Evolutionary conservation across 371 early-diverging fungal species (phyloP), one percentile per base, ranked within the genome.

Genomic region (Funneliformis caledonium): DNA sequence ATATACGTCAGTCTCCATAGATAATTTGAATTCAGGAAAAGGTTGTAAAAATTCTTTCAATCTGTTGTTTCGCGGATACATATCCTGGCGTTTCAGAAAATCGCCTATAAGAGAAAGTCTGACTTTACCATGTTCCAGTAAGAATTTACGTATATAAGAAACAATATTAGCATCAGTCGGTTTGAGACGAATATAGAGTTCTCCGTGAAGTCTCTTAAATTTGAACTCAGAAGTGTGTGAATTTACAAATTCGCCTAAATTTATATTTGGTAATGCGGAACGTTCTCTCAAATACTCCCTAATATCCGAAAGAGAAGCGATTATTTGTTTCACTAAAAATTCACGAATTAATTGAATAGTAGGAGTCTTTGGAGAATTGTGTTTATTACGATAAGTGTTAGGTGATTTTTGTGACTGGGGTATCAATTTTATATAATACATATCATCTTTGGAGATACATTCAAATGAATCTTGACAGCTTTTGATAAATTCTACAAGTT

Each of bases 401-500:
- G 60, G 75, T 22, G 47, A 31, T 70, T 45, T 70, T 37, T 22
- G 11, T 56, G 56, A 19, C n/a, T 56, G 56, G 19, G 56, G 56
- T 19, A 16, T 56, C 56, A 56, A 7, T 16, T 37, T 43, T 45
- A 45, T 16, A 37, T 43, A 70, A 70, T 33, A 45, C 16, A 12
- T 7, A 9, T n/a, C 70, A 42, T 70, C 12, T 12, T 42, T 70
- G 31, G 14, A 10, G 43, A 37, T 10, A 43, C n/a, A 70, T 70
- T 74, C 75, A 42, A 74, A 74, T n/a, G 59, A 33, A 52, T 50
- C 50, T 12, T 22, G 10, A 19, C 75, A 74, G 16, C 6, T 59
- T 31, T 37, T 74, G 33, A 74, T n/a, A 74, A 74, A 74, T 31
- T 74, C 75, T 33, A 31, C 56, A 56, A 74, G 16, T 12, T 72